Conservation (phyloP, 2,329 filamentous ascomycete species). For the Colletotrichum magnum region DNA sequence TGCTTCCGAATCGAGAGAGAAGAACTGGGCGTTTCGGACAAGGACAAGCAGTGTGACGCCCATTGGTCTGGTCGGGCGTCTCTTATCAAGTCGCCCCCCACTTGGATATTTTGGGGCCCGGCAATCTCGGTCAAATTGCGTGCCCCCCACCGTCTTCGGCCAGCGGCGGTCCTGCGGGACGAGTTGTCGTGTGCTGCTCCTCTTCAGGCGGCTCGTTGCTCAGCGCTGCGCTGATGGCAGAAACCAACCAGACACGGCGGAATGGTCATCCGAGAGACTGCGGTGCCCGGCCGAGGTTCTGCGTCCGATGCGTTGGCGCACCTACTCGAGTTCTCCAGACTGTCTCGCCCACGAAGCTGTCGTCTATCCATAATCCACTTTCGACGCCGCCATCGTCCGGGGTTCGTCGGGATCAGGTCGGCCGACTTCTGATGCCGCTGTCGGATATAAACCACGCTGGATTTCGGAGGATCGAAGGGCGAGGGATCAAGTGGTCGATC, state of each 20-base stretch:
- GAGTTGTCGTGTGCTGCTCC: constrained; percentile 30
- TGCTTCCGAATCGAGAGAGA: constrained; percentile 23
- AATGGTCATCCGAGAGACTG: constrained; percentile 35
- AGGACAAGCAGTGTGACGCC: constrained; percentile 17
- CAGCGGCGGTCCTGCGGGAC: constrained; percentile 27
- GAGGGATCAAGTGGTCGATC: constrained; percentile 32
- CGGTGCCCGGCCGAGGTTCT: constrained; percentile 30
- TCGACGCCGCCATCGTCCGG: not conserved
- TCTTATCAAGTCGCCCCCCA: constrained; percentile 36
- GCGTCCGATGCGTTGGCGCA: not conserved
- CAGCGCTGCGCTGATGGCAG: constrained; percentile 13
- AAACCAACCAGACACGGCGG: constrained; percentile 33
- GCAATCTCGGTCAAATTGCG: constrained; percentile 41
- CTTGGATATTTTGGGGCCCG: constrained; percentile 37
- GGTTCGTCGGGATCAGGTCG: constrained; percentile 27
- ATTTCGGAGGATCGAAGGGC: constrained; percentile 27
- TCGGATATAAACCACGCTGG: constrained; percentile 32
- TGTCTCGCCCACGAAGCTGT: constrained; percentile 9
- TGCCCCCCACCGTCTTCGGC: constrained; percentile 28
- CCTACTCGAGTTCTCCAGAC: constrained; percentile 1
- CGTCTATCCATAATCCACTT: not conserved
- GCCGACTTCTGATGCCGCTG: constrained; percentile 26
- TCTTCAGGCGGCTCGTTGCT: not conserved
- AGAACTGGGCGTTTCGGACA: constrained; percentile 34
- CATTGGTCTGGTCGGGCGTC: constrained; percentile 30